Evolutionary conservation across 1,284 basidiomycete species (phyloP), one percentile per base, ranked within the genome.

Genomic region (Cutaneotrichosporon spelunceum): DNA sequence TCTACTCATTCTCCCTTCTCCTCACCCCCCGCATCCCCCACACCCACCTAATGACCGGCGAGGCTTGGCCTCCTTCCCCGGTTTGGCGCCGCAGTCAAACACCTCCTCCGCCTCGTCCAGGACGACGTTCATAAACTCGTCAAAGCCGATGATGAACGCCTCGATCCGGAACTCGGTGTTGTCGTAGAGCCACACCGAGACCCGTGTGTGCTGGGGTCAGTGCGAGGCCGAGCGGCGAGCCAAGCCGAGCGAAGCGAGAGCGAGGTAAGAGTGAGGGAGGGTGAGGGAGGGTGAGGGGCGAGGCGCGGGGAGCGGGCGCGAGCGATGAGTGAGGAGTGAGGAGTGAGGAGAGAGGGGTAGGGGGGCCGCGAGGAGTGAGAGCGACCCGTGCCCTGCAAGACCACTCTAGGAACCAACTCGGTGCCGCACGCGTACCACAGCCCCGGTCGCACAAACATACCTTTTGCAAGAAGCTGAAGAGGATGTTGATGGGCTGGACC

Each of bases 121-220:
- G 24, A 97, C 92, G 23, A 99, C 82, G 77, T 99, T 99, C 96
- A 99, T 99, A 80, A 99, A 99, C 80, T 99, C 96, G 78, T 99
- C 96, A 74, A 99, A 99, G 24, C 96, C 96, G 81, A 94, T 89
- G 80, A 99, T 98, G 80, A 87, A 86, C 60, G 95, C 96, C 80
- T 99, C 94, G 67, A 99, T 88, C 64, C 95, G 86, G 88, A 96
- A 94, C 74, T 98, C 93, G 66, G 88, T 85, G 79, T 98, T 98
- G 78, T 99, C 96, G 75, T 94, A 99, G 63, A 99, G 82, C 96
- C 96, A 99, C 72, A 99, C 87, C 30, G 88, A 84, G 44, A 98
- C 89, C 80, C 90, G 91, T 59, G 85, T 82, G 83, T 87, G 88
- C 89, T 96, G 79, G 53, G 5, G 53, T 26, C 48, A 50, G 48